phyloP scores from a whole-genome alignment of 106 monocot species.

The Amphibolis antarctica region DNA sequence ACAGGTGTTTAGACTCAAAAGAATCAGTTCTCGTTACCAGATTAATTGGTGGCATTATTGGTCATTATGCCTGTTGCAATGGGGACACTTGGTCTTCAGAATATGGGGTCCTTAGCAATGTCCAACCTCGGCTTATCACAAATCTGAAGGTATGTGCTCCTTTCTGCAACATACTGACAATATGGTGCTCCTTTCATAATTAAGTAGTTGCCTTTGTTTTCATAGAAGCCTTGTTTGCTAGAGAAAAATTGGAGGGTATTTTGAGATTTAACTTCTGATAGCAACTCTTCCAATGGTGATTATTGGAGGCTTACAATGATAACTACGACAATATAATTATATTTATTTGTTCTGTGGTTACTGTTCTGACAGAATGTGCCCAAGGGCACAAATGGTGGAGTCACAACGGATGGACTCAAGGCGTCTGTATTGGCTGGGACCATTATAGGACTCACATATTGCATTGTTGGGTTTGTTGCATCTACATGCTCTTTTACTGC shows the following conservation, averaged over 20 bases:
- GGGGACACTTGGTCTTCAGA: slow-evolving; percentile 99
- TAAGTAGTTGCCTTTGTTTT: no score
- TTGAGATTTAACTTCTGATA: no score
- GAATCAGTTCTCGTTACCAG: slow-evolving; percentile 48
- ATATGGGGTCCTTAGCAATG: slow-evolving; percentile 64
- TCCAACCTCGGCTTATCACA: slow-evolving; percentile 63
- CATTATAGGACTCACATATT: slow-evolving; percentile 49
- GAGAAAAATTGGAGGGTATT: no score
- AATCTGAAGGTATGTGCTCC: slow-evolving; percentile 54
- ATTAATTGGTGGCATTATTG: slow-evolving; percentile 78
- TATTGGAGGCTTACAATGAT: no score
- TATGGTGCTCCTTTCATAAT: no score
- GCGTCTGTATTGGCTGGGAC: slow-evolving; percentile 70
- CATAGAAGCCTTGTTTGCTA: no score
- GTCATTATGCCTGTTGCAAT: slow-evolving; percentile 94
- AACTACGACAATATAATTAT: no score
- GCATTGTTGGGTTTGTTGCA: slow-evolving; percentile 36
- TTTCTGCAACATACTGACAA: no score
- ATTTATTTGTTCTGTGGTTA: not conserved
- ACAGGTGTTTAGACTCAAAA: slow-evolving; percentile 61
- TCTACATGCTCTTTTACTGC: slow-evolving; percentile 30
- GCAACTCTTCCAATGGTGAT: no score
- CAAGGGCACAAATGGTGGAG: slow-evolving; percentile 84
- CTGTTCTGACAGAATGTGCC: slow-evolving; percentile 40
- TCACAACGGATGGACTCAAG: slow-evolving; percentile 46